Base-by-base conservation (phyloP, 2,329 filamentous ascomycete genomes). In the Penicillium sp. region DNA sequence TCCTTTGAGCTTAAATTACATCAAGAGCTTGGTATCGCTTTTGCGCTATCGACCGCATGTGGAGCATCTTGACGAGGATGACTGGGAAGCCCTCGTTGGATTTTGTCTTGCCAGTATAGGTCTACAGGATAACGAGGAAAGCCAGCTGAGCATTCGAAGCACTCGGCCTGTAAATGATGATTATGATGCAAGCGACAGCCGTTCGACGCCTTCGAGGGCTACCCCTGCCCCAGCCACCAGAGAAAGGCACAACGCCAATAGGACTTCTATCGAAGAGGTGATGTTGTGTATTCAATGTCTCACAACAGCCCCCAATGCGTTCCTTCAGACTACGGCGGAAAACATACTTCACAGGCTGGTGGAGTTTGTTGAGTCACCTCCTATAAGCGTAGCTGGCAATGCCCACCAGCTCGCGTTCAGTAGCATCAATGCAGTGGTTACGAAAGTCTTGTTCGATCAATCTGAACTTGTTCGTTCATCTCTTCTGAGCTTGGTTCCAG, bases 1-100 rank as follows among this genome's bases (percentile, higher is more conserved):
- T 53, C 87, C 88, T 11, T 79, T 99, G 5, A 76, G 86, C 22
- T 81, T 86, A 45, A 86, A 94, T 66, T 96, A 97, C 69, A 81
- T 90, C 61, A 96, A 90, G 75, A 83, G 86, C 18, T 76, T 99
- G 60, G 78, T 83, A 4, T 79, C 83, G 27, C 74, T 97, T 3
- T 80, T 97, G 16, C 83, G 85, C 40, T 84, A 89, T 64, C 84
- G 85, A 43, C 82, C 90, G 16, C 91, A 95, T 70, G 85, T 89
- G 27, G 95, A 97, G 72, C 87, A 92, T 64, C 78, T 97, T 11
- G 82, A 85, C 10, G 77, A 77, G 18, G 79, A 84, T 13, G 81
- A 85, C 53, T 96, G 92, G 92, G 76, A 84, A 45, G 73, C 76
- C 9, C 83, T 88, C 47, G 81, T 89, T 14, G 81, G 86, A 47